These are phyloP conservation scores for Rhizomucor pusillus DNA, from an alignment of 371 early-diverging fungal species.

Conservation along the genomic window DNA sequence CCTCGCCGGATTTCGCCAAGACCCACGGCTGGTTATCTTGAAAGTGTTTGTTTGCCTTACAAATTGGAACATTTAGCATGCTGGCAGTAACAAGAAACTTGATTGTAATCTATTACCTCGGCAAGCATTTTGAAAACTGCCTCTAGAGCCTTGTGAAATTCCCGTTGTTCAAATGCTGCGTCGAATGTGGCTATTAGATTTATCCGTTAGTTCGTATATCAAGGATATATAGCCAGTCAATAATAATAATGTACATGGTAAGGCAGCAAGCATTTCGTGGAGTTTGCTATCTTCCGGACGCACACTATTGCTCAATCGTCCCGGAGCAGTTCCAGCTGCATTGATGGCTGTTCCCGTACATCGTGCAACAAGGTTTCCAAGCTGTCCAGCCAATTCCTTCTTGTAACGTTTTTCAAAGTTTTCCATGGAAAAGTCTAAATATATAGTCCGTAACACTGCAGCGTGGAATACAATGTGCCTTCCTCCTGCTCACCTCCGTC, in stretches of 20 bases:
- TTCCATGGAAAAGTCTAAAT: slow-evolving; percentile 69
- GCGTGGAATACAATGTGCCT: neutral
- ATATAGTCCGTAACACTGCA: neutral
- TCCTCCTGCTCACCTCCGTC: slow-evolving; percentile 58
- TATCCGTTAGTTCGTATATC: neutral
- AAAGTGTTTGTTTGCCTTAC: slow-evolving; percentile 75
- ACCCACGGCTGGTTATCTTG: slow-evolving; percentile 81
- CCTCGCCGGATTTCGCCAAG: slow-evolving; percentile 42
- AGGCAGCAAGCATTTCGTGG: slow-evolving; percentile 25
- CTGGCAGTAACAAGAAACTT: neutral
- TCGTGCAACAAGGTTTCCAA: slow-evolving; percentile 86
- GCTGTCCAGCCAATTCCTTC: slow-evolving; percentile 80
- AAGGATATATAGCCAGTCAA: neutral
- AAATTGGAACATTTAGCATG: neutral
- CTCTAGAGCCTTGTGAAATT: slow-evolving; percentile 53
- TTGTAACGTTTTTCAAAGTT: slow-evolving; percentile 67
- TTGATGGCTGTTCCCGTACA: slow-evolving; percentile 58
- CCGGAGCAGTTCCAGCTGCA: slow-evolving; percentile 49
- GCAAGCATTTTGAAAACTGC: slow-evolving; percentile 55
- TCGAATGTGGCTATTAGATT: slow-evolving; percentile 24
- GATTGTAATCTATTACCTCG: slow-evolving; percentile 34
- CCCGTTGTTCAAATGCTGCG: slow-evolving; percentile 36
- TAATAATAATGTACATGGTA: slow-evolving; percentile 25
- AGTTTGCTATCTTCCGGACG: slow-evolving; percentile 38
- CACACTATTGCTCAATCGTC: slow-evolving; percentile 11